A percentile compares a stretch with the other conserved stretches of the same genome.
Evolutionary conservation across 192 early-diverging fungal genomes (phyloP).

Genomic region (Phlyctochytrium planicorne): DNA sequence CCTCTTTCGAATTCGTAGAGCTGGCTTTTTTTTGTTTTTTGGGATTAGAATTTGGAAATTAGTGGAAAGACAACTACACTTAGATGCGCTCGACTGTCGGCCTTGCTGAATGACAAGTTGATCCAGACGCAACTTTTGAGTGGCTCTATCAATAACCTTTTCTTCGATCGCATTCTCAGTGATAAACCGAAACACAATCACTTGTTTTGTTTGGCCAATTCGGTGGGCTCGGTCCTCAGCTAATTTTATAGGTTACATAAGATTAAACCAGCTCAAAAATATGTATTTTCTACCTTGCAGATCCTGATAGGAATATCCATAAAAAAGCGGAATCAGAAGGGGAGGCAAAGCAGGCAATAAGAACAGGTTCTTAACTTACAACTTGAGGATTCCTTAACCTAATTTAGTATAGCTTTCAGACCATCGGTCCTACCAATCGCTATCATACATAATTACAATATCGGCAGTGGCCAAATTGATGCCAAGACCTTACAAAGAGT

Average conservation of each 20-base stretch:
- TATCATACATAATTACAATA: constrained; percentile 94
- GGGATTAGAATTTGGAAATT: constrained; percentile 9
- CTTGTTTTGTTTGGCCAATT: constrained; percentile 98
- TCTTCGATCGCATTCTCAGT: constrained; percentile 98
- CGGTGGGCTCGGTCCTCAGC: constrained; percentile 98
- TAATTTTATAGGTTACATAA: constrained; percentile 49
- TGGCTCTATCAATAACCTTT: constrained; percentile 95
- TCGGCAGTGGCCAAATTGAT: constrained; percentile 97
- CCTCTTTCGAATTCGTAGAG: constrained; percentile 72
- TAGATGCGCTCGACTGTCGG: constrained; percentile 67
- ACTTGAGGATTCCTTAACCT: constrained; percentile 46
- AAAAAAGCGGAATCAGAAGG: neutral
- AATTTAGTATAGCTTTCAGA: neutral
- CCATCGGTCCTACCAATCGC: constrained; percentile 67
- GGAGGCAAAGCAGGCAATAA: neutral
- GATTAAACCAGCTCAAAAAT: constrained; percentile 51
- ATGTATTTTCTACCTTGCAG: constrained; percentile 23
- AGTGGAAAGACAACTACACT: constrained; percentile 40
- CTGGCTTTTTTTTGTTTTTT: too few relatives aligned
- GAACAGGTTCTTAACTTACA: constrained; percentile 13
- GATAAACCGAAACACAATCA: constrained; percentile 93
- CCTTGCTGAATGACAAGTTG: constrained; percentile 99
- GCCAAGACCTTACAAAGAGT: constrained; percentile 86
- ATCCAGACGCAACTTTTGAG: constrained; percentile 93
- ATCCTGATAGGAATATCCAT: constrained; percentile 24